These are phyloP conservation scores for Saccharum officinarum DNA, from an alignment of 176 grass and related monocot species.

Conservation along the genomic window DNA sequence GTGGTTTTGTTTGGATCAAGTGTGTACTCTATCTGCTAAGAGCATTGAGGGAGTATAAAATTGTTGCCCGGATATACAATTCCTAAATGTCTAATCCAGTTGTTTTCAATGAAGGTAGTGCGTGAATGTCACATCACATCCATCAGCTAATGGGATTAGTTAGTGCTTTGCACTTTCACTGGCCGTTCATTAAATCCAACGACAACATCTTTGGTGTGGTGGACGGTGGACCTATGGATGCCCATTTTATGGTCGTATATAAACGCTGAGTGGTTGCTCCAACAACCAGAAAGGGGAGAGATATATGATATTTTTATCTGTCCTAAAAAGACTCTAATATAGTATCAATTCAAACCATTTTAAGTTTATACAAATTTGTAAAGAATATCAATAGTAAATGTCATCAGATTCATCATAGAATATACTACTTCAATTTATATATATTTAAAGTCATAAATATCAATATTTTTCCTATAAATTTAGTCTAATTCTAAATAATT, in stretches of 20 bases:
- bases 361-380: not conserved
- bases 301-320: too few species aligned
- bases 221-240: not conserved
- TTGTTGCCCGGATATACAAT: not conserved
- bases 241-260: not conserved
- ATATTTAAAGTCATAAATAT: not conserved
- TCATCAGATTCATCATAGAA: not conserved
- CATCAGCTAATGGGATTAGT: constrained; percentile 35
- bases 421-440: not conserved
- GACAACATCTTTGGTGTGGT: not conserved
- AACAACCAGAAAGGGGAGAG: constrained; percentile 12
- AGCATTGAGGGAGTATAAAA: too few species aligned
- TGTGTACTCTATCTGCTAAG: too few species aligned
- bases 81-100: not conserved
- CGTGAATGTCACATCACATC: constrained; percentile 31
- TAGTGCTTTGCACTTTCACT: constrained; percentile 24
- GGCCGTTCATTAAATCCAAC: not conserved
- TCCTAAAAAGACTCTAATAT: too few species aligned
- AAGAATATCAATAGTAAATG: not conserved
- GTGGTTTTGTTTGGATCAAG: too few species aligned
- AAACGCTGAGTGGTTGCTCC: not conserved
- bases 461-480: not conserved
- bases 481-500: not conserved
- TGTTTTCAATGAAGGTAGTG: constrained; percentile 9
- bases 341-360: not conserved